Conservation (phyloP, 805 yeast genomes). For the Zygotorulaspora danielsina region DNA sequence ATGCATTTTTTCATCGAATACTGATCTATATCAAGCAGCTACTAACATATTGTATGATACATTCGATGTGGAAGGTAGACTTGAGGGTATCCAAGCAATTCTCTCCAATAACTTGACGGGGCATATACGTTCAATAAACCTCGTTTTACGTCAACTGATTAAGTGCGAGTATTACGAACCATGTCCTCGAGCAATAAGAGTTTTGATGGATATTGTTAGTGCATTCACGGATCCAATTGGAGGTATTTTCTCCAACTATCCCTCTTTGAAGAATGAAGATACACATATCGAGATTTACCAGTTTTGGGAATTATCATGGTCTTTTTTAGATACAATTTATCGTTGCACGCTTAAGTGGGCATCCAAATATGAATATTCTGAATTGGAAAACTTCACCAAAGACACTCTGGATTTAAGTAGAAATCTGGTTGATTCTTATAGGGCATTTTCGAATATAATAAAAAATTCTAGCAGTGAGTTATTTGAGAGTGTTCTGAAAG, state of each 20-base stretch:
- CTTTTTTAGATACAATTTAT: conserved; percentile 63
- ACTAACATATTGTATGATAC: conserved; percentile 69
- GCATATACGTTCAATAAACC: conserved; percentile 47
- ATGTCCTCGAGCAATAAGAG: conserved; percentile 67
- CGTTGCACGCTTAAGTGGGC: conserved; percentile 76
- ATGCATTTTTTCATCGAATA: conserved; percentile 61
- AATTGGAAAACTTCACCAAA: conserved; percentile 75
- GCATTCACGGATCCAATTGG: conserved; percentile 61
- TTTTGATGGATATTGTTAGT: conserved; percentile 66
- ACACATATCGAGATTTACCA: conserved; percentile 32
- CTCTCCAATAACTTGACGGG: conserved; percentile 43
- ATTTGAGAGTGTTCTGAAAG: conserved; percentile 52
- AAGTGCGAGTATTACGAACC: conserved; percentile 57
- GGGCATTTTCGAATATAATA: conserved; percentile 42
- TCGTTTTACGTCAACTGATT: conserved; percentile 44
- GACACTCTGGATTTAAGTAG: conserved; percentile 80
- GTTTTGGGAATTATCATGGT: conserved; percentile 75
- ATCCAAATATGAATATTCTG: conserved; percentile 46
- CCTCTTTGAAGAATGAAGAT: conserved; percentile 22
- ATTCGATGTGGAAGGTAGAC: conserved; percentile 73
- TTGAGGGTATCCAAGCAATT: conserved; percentile 63
- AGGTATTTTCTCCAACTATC: conserved; percentile 46
- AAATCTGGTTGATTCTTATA: conserved; percentile 58
- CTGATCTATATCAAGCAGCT: conserved; percentile 59
- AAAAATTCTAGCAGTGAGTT: conserved; percentile 36